Base-by-base conservation (phyloP, 2,329 filamentous ascomycete species). In the Blastomyces emzantsi region DNA sequence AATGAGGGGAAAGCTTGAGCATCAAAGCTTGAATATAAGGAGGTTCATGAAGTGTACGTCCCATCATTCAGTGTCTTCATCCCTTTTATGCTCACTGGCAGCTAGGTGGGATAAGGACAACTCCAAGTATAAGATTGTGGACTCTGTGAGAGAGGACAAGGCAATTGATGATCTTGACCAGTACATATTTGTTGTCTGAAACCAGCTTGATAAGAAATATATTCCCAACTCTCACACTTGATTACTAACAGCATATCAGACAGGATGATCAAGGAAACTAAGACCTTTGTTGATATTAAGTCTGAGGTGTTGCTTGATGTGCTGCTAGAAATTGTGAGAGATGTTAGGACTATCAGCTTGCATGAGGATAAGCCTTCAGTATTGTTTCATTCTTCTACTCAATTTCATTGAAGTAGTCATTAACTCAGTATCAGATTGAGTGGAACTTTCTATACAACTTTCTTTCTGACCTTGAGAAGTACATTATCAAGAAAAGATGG, bases 261-360 rank as follows among this genome's bases (percentile, higher is more conserved):
- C 36, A 64, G 64, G 43, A 68, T 65, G 39, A 69, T 65, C 52
- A 61, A 67, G 62, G 62, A 72, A 57, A 61, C 67, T 39, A 73
- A 64, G 36, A 60, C 65, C 28, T 71, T 68, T 63, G 59, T 73
- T 57, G 66, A 75, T 64, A 69, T 76, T 39, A 75, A 75, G 65
- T 75, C 72, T 25, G 65, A 70, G 65, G 64, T 61, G 39, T 65
- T 76, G 58, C 69, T 70, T 65, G 71, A 75, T 59, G 67, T 70
- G 55, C 65, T 76, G 45, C 66, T 70, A 62, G 67, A 65, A 33
- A 69, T 76, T 47, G 62, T 77, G 56, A 54, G 68, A 59, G 67
- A 71, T 52, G 69, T 41, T 17, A 41, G 39, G 9, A 9, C 39
- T 33, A 33, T 33, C 30, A 33, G 30, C 30, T 33, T 33, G 30